Evolutionary conservation across 2,329 filamentous ascomycete species (phyloP).

Genomic region (Aureobasidium pullulans): DNA sequence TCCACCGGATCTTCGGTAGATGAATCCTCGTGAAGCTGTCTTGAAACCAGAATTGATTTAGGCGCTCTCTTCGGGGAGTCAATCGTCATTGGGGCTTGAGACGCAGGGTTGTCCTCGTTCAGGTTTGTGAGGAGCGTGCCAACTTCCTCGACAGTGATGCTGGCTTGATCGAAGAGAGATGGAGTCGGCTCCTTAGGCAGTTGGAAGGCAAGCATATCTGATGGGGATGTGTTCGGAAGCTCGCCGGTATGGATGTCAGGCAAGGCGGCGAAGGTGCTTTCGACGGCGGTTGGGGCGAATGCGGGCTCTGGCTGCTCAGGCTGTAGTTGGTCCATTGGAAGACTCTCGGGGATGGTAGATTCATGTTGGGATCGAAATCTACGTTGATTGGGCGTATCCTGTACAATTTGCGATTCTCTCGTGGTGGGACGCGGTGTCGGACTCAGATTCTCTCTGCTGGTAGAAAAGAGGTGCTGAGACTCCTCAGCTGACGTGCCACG

Average conservation of each 20-base stretch:
- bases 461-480: constrained; percentile 5
- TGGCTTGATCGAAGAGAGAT: too few species aligned
- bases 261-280: background rate
- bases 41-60: background rate
- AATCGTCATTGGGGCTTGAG: background rate
- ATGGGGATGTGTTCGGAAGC: background rate
- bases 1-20: background rate
- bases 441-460: constrained; percentile 9
- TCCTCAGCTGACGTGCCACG: background rate
- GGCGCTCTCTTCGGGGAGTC: background rate
- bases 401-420: background rate
- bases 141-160: too few species aligned
- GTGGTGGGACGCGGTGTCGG: background rate
- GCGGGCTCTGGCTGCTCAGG: background rate
- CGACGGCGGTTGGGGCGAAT: background rate
- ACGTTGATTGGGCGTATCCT: background rate
- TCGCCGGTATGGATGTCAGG: background rate
- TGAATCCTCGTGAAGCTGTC: background rate
- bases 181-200: background rate
- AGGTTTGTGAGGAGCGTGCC: too few species aligned
- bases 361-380: background rate
- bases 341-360: background rate
- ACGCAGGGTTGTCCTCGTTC: too few species aligned
- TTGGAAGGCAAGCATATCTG: background rate
- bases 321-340: background rate